phyloP scores from a whole-genome alignment of 2,329 filamentous ascomycete species.

The Alternaria sp. region DNA sequence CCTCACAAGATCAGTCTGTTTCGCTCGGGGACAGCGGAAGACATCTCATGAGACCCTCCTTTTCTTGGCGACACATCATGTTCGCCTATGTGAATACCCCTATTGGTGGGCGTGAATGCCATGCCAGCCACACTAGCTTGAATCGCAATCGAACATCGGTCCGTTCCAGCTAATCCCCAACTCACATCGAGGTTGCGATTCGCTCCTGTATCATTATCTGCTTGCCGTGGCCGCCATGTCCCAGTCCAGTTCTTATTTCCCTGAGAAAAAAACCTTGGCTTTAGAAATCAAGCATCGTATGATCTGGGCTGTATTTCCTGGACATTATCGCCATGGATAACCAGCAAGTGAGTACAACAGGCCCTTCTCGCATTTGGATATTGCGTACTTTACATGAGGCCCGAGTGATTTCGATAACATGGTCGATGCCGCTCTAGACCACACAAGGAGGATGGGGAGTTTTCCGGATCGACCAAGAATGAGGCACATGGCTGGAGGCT shows the following conservation, averaged over 20 bases:
- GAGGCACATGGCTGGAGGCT: background rate
- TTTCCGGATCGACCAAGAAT: background rate
- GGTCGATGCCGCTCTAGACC: background rate
- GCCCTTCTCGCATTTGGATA: background rate
- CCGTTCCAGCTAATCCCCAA: background rate
- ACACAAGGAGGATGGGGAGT: background rate
- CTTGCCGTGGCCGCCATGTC: background rate
- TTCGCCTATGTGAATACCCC: background rate
- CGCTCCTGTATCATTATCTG: background rate
- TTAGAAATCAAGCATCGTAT: background rate
- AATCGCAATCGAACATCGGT: background rate
- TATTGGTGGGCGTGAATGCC: background rate
- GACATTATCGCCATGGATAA: background rate
- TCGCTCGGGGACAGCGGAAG: background rate
- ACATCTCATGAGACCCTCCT: background rate
- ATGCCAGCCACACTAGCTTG: background rate
- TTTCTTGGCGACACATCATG: constrained; percentile 4
- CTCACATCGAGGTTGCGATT: background rate
- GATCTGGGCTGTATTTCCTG: background rate
- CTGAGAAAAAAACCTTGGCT: background rate
- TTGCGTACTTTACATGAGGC: background rate
- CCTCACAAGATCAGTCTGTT: background rate
- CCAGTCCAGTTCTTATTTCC: background rate
- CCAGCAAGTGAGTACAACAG: background rate
- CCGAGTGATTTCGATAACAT: background rate